Evolutionary conservation across 2,329 filamentous ascomycete genomes (phyloP).

Genomic region (Fusarium tanahbumbuense): DNA sequence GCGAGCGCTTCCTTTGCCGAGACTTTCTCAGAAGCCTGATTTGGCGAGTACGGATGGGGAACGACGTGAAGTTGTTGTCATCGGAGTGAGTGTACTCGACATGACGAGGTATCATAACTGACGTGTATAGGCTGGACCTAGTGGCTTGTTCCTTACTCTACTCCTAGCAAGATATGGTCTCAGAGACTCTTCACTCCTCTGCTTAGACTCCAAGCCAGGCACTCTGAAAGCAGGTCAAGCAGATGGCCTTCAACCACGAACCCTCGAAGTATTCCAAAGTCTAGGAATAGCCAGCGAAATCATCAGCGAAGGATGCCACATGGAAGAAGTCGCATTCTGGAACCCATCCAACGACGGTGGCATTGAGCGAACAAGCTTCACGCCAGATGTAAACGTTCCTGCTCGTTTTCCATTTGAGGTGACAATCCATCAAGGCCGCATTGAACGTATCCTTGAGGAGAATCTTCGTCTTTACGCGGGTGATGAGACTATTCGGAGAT

Average conservation of each 20-base stretch:
- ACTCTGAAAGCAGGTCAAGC: constrained; percentile 19
- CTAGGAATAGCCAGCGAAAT: constrained; percentile 18
- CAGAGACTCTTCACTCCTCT: neutral
- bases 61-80: constrained; percentile 6
- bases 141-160: constrained; percentile 11
- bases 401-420: constrained; percentile 15
- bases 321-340: constrained; percentile 28
- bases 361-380: constrained; percentile 20
- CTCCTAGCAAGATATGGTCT: constrained; percentile 15
- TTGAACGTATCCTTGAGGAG: constrained; percentile 21
- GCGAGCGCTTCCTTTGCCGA: neutral
- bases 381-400: constrained; percentile 8
- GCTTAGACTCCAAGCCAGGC: constrained; percentile 12
- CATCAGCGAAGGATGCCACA: constrained; percentile 19
- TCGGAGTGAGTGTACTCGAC: neutral
- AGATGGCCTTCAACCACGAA: constrained; percentile 21
- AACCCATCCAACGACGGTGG: constrained; percentile 1
- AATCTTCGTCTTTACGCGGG: constrained; percentile 12
- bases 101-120: rapidly evolving
- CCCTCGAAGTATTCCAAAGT: constrained; percentile 21
- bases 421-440: constrained; percentile 20
- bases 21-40: constrained; percentile 2
- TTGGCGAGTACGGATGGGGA: neutral
- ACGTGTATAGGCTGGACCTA: constrained; percentile 3
- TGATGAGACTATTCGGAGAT: neutral